Conservation (phyloP, 352 stramenopile species). For the Hyaloperonospora brassicae region DNA sequence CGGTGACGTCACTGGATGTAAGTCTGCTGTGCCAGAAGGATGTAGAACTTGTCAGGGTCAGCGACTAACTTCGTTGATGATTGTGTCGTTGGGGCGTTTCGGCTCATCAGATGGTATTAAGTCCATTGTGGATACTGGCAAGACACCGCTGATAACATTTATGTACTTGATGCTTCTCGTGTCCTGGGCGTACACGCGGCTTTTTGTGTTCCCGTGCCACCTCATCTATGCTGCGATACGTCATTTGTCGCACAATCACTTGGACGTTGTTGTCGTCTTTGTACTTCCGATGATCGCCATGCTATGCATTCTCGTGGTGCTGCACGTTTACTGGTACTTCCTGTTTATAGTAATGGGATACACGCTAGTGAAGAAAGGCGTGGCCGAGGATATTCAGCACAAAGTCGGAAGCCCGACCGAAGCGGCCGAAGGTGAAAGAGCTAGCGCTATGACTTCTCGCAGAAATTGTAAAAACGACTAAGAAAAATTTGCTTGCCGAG, state of each 20-base stretch:
- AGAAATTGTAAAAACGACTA: too few relatives aligned
- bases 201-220: slow-evolving; percentile 37
- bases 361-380: slow-evolving; percentile 30
- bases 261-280: neutral
- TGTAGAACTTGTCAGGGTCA: neutral
- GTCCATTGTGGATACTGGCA: slow-evolving; percentile 44
- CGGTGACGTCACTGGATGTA: slow-evolving; percentile 44
- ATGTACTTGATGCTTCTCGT: slow-evolving; percentile 31
- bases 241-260: neutral
- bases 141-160: slow-evolving; percentile 22
- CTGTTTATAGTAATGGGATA: slow-evolving; percentile 47
- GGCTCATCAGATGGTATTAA: slow-evolving; percentile 51
- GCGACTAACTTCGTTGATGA: slow-evolving; percentile 6
- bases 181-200: slow-evolving; percentile 38
- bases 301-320: slow-evolving; percentile 34
- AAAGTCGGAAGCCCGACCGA: slow-evolving; percentile 8
- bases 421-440: too few relatives aligned
- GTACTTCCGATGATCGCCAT: slow-evolving; percentile 28
- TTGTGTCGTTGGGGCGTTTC: slow-evolving; percentile 6
- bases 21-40: slow-evolving; percentile 7
- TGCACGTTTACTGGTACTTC: slow-evolving; percentile 44
- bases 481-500: too few relatives aligned
- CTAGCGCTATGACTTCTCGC: too few relatives aligned
- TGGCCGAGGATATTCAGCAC: slow-evolving; percentile 39
- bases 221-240: slow-evolving; percentile 24